Evolutionary conservation across 805 yeast species (phyloP), one percentile per base, ranked within the genome.

Genomic region (Jamesozyma hellenica): DNA sequence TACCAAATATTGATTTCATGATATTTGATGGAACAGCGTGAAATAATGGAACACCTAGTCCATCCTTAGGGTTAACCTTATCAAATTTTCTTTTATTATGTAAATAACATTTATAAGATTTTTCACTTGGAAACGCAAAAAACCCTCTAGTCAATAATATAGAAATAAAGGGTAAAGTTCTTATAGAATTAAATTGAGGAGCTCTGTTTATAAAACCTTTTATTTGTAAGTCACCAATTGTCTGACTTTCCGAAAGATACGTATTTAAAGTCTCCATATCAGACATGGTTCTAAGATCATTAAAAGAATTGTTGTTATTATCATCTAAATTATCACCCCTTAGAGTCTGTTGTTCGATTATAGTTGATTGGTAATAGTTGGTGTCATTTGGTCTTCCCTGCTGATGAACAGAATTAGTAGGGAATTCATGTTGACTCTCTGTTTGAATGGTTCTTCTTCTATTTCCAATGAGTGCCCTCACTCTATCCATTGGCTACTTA

Each of bases 61-160:
- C 58, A 10, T 41, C 43, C 3, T 40, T 38, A 5, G 47, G 37
- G 27, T 49, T 51, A 11, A 49, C 25, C 1, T 40, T 39, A 13
- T 53, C 57, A 26, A 55, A 44, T 21, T 53, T 55, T 21, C 62
- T 51, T 30, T 53, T 51, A 33, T 58, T 55, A 0, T 47, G 36
- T 32, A 56, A 47, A 39, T 48, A 66, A 10, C 35, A 28, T 9
- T 46, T 35, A 14, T 58, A 52, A 2, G 69, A 52, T 12, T 47
- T 42, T 32, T 61, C 63, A 27, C 66, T 61, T 3, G 69, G 62
- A 45, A 65, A 65, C n/a, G 62, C 55, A 39, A 47, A 62, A 32
- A 62, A 45, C 1, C 71, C 71, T 35, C 61, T 62, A 21, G 61
- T 58, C 32, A 65, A 48, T 15, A 63, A 26, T 4, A 58, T 46